Base-by-base conservation (phyloP, 176 grass and related monocot species). In the Calamus simplicifolius region DNA sequence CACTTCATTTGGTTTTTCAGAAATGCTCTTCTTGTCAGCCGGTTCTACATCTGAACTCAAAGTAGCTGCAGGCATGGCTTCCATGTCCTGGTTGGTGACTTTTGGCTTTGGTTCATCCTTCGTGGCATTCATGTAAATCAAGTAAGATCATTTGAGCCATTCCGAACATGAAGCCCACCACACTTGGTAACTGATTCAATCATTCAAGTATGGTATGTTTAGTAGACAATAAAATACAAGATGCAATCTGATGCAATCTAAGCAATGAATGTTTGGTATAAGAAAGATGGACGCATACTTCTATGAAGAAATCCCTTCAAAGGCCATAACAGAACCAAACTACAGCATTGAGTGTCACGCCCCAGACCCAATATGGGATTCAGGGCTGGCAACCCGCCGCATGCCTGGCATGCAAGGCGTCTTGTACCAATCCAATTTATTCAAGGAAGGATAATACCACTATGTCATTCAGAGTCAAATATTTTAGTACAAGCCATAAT, bases 301-400 rank as follows among this genome's bases (percentile, higher is more conserved):
- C 85, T 5, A 95, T 16, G 65, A 76, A 86, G 18, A 80, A 28
- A 48, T 95, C 85, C 69, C 68, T 73, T n/a, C 29, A 50, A 26
- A 95, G 67, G n/a, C 90, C 90, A 43, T 89, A 95, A 38, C 67
- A 27, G 71, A 95, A 95, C 90, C 90, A 95, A 66, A 49, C 90
- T 53, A 95, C 17, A 63, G 90, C 90, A 82, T 82, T n/a, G n/a
- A n/a, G n/a, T n/a, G n/a, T n/a, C n/a, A n/a, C n/a, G n/a, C n/a
- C n/a, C n/a, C n/a, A n/a, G n/a, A n/a, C n/a, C n/a, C n/a, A n/a
- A n/a, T n/a, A n/a, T n/a, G n/a, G n/a, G n/a, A n/a, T n/a, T n/a
- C n/a, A n/a, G n/a, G n/a, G n/a, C n/a, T n/a, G n/a, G n/a, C n/a
- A n/a, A n/a, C n/a, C n/a, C n/a, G n/a, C n/a, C n/a, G n/a, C n/a